These are phyloP conservation scores for Fonsecaea nubica DNA, from an alignment of 2,329 filamentous ascomycete genomes.

Conservation along the genomic window DNA sequence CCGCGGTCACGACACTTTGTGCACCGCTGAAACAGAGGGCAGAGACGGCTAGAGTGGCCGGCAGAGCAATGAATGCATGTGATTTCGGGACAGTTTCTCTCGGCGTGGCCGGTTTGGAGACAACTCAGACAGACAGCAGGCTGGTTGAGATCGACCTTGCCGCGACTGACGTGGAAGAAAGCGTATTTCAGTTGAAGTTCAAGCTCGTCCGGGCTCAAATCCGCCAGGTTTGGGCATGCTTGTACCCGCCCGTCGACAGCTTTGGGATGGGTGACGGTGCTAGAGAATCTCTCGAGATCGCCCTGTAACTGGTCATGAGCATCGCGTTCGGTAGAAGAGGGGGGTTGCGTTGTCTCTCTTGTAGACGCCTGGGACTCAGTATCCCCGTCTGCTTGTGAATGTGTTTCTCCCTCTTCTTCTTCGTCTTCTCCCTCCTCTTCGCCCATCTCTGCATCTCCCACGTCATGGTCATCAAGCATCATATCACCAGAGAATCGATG, in stretches of 20 bases:
- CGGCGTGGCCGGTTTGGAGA: conserved; percentile 51
- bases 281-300: conserved; percentile 18
- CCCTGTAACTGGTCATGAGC: conserved; percentile 26
- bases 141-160: conserved; percentile 50
- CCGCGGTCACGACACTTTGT: conserved; percentile 68
- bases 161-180: conserved; percentile 48
- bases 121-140: conserved; percentile 53
- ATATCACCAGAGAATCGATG: conserved; percentile 28
- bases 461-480: conserved; percentile 21
- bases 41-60: conserved; percentile 49
- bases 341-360: conserved; percentile 10
- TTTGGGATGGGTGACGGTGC: neutral
- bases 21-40: conserved; percentile 51
- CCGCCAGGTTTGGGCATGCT: conserved; percentile 41
- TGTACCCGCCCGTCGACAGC: neutral
- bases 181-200: conserved; percentile 50
- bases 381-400: neutral
- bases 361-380: conserved; percentile 4
- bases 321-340: conserved; percentile 17
- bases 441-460: conserved; percentile 1
- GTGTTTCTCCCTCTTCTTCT: conserved; percentile 9
- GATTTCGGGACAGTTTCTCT: conserved; percentile 51
- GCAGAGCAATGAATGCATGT: conserved; percentile 54
- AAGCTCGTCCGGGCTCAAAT: conserved; percentile 49
- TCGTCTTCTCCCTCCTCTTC: neutral